Conservation (phyloP, 441 rosid species). For the Croton laevigatus region DNA sequence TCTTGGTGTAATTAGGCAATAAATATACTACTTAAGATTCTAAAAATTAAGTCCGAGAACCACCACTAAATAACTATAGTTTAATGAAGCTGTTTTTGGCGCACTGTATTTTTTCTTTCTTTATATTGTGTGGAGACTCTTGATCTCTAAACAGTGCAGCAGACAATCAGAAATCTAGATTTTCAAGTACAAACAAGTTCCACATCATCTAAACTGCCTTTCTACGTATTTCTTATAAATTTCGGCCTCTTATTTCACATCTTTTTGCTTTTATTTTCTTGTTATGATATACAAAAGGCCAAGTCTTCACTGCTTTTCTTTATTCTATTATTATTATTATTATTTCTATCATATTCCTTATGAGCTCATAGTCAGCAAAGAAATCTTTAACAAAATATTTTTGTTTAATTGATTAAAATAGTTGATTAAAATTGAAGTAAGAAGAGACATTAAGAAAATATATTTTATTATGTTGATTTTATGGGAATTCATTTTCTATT, state of each 20-base stretch:
- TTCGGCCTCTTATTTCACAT: not conserved
- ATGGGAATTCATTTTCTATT: too few species aligned
- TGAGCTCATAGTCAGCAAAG: conserved; percentile 5
- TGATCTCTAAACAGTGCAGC: not conserved
- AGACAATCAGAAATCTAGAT: conserved; percentile 1
- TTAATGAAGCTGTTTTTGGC: not conserved
- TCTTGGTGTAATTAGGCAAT: conserved; percentile 3
- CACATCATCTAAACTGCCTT: conserved; percentile 5
- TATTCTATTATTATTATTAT: not conserved
- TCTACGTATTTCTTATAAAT: not conserved
- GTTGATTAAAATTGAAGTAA: not conserved
- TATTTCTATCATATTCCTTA: conserved; percentile 1
- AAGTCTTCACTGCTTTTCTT: not conserved
- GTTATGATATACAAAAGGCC: too few species aligned
- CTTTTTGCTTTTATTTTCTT: not conserved
- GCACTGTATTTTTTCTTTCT: not conserved
- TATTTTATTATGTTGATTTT: too few species aligned
- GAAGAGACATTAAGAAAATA: not conserved
- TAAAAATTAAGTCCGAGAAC: not conserved
- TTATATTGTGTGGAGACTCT: conserved; percentile 11
- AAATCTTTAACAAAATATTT: not conserved
- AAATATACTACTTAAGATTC: not conserved
- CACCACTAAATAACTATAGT: not conserved
- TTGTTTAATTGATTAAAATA: not conserved
- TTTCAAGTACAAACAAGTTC: conserved; percentile 10